Evolutionary conservation across 345 rosid species (phyloP).

Genomic region (Combretum micranthum): DNA sequence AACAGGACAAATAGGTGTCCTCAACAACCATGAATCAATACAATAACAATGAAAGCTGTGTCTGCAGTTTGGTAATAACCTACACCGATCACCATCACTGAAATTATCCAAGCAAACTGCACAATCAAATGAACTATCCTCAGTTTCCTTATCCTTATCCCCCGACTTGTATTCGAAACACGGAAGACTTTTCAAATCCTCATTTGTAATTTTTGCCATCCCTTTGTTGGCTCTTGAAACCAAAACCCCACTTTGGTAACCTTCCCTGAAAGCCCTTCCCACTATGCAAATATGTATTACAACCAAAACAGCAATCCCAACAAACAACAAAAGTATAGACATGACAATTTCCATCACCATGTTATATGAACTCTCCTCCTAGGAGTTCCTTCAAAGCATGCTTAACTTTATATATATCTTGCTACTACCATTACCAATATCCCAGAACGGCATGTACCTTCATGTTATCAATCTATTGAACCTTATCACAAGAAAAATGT

Average conservation of each 20-base stretch:
- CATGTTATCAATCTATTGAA: too few relatives aligned
- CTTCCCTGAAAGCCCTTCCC: constrained; percentile 28
- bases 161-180: constrained; percentile 26
- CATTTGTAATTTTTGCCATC: constrained; percentile 12
- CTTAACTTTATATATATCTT: too few relatives aligned
- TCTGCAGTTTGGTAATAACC: constrained; percentile 32
- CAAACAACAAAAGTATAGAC: constrained; percentile 23
- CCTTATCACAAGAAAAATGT: too few relatives aligned
- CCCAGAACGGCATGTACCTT: too few relatives aligned
- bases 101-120: constrained; percentile 40
- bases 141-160: constrained; percentile 15
- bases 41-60: constrained; percentile 38
- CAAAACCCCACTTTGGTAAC: constrained; percentile 4
- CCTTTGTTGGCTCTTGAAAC: constrained; percentile 6
- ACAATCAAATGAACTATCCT: constrained; percentile 23
- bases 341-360: constrained; percentile 27
- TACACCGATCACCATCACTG: constrained; percentile 31
- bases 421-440: too few relatives aligned
- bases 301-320: constrained; percentile 29
- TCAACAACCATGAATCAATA: constrained; percentile 40
- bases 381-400: too few relatives aligned
- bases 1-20: constrained; percentile 36
- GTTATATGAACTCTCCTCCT: neutral
- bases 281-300: constrained; percentile 33
- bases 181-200: constrained; percentile 31